Conservation (phyloP, 306 rosid genomes). For the Ceratonia siliqua region DNA sequence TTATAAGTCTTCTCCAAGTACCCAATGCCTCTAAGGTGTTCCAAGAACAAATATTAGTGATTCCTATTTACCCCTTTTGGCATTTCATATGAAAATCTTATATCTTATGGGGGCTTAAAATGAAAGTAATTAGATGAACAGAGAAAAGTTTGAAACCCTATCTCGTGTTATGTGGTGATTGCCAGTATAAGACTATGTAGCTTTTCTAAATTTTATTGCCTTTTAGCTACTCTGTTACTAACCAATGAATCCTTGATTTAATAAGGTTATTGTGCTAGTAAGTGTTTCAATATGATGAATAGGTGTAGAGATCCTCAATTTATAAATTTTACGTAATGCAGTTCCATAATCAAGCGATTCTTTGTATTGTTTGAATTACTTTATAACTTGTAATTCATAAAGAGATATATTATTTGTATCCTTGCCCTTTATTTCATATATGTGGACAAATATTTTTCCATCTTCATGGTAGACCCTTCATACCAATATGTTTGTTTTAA, state of each 20-base stretch:
- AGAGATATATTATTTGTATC: constrained; percentile 40
- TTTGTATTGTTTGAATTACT: constrained; percentile 28
- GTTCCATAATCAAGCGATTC: constrained; percentile 23
- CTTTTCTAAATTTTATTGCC: constrained; percentile 10
- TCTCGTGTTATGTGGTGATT: constrained; percentile 21
- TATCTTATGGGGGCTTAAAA: not conserved
- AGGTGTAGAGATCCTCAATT: constrained; percentile 4
- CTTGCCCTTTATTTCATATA: constrained; percentile 43
- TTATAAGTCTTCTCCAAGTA: not conserved
- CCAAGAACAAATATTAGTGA: not conserved
- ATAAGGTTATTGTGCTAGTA: no score
- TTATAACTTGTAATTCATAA: constrained; percentile 34
- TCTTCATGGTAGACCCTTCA: constrained; percentile 48
- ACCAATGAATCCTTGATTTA: no score
- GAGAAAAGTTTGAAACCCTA: constrained; percentile 17
- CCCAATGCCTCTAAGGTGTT: not conserved
- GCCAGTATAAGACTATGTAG: constrained; percentile 22
- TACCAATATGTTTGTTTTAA: not conserved
- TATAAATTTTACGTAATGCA: not conserved
- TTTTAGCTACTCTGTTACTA: not conserved
- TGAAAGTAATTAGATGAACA: constrained; percentile 16
- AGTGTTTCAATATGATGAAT: constrained; percentile 29
- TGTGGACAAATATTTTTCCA: constrained; percentile 41
- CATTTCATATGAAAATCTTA: not conserved
- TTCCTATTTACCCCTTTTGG: not conserved